These are phyloP conservation scores for Ambrosiella beaveri DNA, from an alignment of 2,329 filamentous ascomycete species.

Conservation along the genomic window DNA sequence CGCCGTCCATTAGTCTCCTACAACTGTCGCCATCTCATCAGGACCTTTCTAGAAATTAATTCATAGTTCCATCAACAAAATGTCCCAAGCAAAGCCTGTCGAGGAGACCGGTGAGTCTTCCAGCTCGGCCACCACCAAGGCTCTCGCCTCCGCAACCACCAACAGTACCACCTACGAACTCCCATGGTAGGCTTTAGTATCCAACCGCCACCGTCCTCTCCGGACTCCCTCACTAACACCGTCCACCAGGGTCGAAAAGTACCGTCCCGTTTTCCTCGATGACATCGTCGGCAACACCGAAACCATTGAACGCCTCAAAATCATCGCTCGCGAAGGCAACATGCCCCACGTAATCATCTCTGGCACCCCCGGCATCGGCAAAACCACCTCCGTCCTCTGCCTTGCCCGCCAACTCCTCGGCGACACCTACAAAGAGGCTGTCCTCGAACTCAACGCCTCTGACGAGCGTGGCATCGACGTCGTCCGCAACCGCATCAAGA, in stretches of 20 bases:
- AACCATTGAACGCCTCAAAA: constrained; percentile 91
- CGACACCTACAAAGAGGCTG: constrained; percentile 90
- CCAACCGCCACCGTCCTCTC: not conserved
- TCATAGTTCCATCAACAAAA: constrained; percentile 16
- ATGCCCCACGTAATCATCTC: constrained; percentile 99
- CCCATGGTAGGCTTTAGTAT: constrained; percentile 43
- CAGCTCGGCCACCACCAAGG: constrained; percentile 39
- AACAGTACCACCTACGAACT: constrained; percentile 50
- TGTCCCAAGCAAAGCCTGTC: constrained; percentile 29
- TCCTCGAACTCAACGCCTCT: constrained; percentile 87
- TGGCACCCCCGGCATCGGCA: constrained; percentile 98
- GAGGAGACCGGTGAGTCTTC: constrained; percentile 44
- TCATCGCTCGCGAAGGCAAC: constrained; percentile 95
- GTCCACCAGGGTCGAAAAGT: constrained; percentile 79
- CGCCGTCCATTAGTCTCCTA: not conserved
- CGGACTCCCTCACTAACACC: not conserved
- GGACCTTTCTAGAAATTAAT: not conserved
- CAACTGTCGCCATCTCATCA: not conserved
- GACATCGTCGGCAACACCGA: constrained; percentile 97
- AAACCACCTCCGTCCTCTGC: constrained; percentile 90
- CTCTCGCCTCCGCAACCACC: constrained; percentile 31
- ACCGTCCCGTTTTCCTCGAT: constrained; percentile 83
- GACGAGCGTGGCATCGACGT: constrained; percentile 97
- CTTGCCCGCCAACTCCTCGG: constrained; percentile 82
- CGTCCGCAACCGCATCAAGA: constrained; percentile 92